These are phyloP conservation scores for Rhizoclosmatium globosum DNA, from an alignment of 192 early-diverging fungal species.

Conservation along the genomic window DNA sequence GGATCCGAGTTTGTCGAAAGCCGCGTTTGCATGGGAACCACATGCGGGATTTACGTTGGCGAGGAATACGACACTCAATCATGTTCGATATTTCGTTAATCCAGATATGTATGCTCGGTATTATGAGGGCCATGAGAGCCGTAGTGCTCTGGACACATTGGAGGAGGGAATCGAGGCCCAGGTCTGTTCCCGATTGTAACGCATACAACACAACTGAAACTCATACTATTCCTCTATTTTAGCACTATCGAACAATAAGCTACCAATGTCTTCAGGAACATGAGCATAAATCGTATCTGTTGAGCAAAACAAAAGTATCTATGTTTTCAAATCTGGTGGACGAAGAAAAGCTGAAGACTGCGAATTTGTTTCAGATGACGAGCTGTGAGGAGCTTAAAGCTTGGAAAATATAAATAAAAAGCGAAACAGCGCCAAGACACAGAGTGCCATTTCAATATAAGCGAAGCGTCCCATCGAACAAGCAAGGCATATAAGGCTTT, in stretches of 20 bases:
- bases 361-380: conserved; percentile 60
- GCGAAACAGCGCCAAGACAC: neutral
- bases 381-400: conserved; percentile 73
- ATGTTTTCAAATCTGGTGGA: conserved; percentile 72
- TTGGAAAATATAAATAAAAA: conserved; percentile 19
- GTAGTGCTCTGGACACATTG: neutral
- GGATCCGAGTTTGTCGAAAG: conserved; percentile 14
- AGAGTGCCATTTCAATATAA: no score
- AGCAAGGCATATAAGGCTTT: no score
- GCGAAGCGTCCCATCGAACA: no score
- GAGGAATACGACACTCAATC: conserved; percentile 59
- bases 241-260: conserved; percentile 54
- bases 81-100: conserved; percentile 68
- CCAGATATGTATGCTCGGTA: conserved; percentile 1
- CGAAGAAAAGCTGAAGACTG: conserved; percentile 62
- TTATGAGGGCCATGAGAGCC: neutral
- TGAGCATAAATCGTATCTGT: conserved; percentile 67
- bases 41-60: conserved; percentile 47
- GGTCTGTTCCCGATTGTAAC: neutral
- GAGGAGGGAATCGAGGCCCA: conserved; percentile 18
- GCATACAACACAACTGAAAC: no score
- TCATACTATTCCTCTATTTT: neutral
- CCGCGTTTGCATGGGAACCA: conserved; percentile 16
- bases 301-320: conserved; percentile 60
- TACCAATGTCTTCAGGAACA: conserved; percentile 62